phyloP scores from a whole-genome alignment of 345 rosid species.

The Pugionium dolabratum region DNA sequence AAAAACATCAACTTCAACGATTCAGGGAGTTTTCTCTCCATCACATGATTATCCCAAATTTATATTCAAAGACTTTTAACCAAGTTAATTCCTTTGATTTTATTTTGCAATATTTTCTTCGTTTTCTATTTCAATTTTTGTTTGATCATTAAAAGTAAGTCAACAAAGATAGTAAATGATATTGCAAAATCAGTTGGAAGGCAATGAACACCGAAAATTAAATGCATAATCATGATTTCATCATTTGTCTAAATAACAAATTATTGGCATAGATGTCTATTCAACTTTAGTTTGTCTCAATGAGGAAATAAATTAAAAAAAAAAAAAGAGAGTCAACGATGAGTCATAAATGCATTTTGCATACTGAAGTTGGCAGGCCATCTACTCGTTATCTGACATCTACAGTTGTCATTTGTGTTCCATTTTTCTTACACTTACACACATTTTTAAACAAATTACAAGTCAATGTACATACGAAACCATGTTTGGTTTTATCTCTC shows the following conservation, averaged over 20 bases:
- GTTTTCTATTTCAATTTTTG: background rate
- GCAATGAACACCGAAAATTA: slow-evolving; percentile 27
- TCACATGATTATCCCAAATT: no score
- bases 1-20: no score
- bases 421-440: slow-evolving; percentile 26
- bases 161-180: slow-evolving; percentile 32
- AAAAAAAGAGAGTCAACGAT: slow-evolving; percentile 23
- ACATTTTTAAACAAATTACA: background rate
- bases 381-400: slow-evolving; percentile 33
- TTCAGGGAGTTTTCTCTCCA: no score
- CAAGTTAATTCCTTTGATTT: background rate
- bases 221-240: slow-evolving; percentile 34
- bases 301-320: background rate
- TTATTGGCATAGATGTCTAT: slow-evolving; percentile 9
- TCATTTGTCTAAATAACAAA: background rate
- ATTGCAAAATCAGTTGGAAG: slow-evolving; percentile 27
- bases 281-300: slow-evolving; percentile 8
- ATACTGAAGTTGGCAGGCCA: slow-evolving; percentile 28
- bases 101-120: background rate
- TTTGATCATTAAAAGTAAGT: background rate
- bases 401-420: slow-evolving; percentile 29
- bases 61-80: no score
- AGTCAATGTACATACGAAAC: background rate
- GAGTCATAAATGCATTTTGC: slow-evolving; percentile 33
- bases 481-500: no score